Evolutionary conservation across 768 basidiomycete genomes (phyloP).

Genomic region (Leccinum disarticulatum): DNA sequence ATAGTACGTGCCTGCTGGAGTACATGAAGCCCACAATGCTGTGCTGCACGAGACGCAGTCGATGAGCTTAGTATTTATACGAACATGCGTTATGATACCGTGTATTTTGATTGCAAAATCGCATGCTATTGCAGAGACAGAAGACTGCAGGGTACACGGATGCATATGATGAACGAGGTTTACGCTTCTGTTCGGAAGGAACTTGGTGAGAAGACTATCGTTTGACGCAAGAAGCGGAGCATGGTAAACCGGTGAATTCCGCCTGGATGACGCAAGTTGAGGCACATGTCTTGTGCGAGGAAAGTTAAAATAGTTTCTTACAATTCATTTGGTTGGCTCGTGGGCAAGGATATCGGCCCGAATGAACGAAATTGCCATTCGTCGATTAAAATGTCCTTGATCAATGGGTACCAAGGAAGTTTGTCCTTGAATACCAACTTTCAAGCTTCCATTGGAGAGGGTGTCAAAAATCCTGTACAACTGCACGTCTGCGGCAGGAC

Average conservation of each 20-base stretch:
- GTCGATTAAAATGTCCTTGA: constrained; percentile 11
- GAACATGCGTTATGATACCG: constrained; percentile 6
- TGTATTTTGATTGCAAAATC: constrained; percentile 19
- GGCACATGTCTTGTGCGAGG: constrained; percentile 8
- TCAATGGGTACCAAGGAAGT: background rate
- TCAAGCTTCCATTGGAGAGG: background rate
- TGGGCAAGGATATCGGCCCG: constrained; percentile 1
- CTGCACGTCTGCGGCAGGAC: constrained; percentile 1
- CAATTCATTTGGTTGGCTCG: constrained; percentile 1
- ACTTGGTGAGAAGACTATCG: constrained; percentile 13
- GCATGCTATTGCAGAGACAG: constrained; percentile 9
- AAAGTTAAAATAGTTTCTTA: background rate
- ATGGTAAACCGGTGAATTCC: constrained; percentile 8
- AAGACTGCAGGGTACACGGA: constrained; percentile 5
- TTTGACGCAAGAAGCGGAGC: constrained; percentile 16
- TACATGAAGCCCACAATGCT: background rate
- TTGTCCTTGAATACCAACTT: background rate
- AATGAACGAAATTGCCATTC: background rate
- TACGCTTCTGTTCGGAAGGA: constrained; percentile 26
- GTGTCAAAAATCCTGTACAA: background rate
- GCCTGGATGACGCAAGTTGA: constrained; percentile 3
- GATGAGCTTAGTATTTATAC: constrained; percentile 2
- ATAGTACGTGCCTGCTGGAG: background rate
- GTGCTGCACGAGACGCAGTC: constrained; percentile 5
- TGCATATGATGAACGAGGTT: constrained; percentile 15